Conservation (phyloP, 2,329 filamentous ascomycete genomes). For the Ceratocystis cacaofunesta region DNA sequence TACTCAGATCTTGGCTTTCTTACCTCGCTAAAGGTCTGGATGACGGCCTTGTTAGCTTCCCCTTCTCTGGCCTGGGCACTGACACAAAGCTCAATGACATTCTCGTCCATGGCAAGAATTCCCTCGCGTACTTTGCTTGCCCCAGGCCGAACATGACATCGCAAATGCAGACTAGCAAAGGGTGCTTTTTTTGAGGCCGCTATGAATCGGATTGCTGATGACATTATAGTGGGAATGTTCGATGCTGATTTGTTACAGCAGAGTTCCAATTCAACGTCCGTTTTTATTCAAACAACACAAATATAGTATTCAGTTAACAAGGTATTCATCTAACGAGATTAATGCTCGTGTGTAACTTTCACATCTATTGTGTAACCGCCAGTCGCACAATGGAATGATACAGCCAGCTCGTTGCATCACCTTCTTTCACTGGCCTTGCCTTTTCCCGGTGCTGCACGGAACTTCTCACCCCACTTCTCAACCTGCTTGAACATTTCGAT, state of each 20-base stretch:
- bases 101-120: slow-evolving; percentile 39
- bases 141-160: slow-evolving; percentile 54
- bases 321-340: neutral
- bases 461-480: slow-evolving; percentile 34
- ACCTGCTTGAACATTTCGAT: slow-evolving; percentile 39
- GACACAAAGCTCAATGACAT: slow-evolving; percentile 49
- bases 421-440: slow-evolving; percentile 26
- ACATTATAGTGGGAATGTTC: neutral
- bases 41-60: slow-evolving; percentile 53
- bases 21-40: slow-evolving; percentile 46
- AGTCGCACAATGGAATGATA: no score
- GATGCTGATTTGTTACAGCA: no score
- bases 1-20: neutral
- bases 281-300: no score
- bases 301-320: neutral
- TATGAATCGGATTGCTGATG: slow-evolving; percentile 27
- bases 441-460: slow-evolving; percentile 34
- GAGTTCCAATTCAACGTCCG: no score
- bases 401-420: neutral
- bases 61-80: slow-evolving; percentile 50
- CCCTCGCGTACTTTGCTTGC: slow-evolving; percentile 47
- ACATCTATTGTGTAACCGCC: no score
- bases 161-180: slow-evolving; percentile 38
- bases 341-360: no score
- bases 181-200: slow-evolving; percentile 33